Percentiles rank a stretch among this genome's conserved stretches.
phyloP scores from a whole-genome alignment of 768 basidiomycete species.

The Tricholoma furcatifolium region DNA sequence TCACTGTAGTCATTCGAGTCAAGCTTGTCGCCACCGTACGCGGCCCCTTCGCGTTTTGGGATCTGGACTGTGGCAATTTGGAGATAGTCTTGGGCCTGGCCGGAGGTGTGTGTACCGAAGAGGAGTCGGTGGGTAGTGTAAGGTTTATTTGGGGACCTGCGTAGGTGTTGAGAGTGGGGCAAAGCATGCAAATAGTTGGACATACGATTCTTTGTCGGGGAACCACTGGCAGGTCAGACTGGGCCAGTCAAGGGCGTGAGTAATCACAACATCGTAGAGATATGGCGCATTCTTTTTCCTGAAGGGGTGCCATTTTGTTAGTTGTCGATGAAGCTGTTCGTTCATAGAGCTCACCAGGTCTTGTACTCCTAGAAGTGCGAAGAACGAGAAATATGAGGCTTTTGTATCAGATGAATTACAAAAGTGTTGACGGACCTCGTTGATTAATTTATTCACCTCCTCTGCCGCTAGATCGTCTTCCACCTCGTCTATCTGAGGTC shows the following conservation, averaged over 20 bases:
- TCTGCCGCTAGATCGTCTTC: slow-evolving; percentile 82
- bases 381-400: not conserved
- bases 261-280: slow-evolving; percentile 96
- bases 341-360: slow-evolving; percentile 56
- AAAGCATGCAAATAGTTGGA: slow-evolving; percentile 4
- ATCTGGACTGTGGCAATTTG: slow-evolving; percentile 95
- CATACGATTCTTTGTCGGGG: slow-evolving; percentile 93
- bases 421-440: slow-evolving; percentile 57
- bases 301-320: slow-evolving; percentile 10
- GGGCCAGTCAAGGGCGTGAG: slow-evolving; percentile 98
- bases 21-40: slow-evolving; percentile 71
- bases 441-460: slow-evolving; percentile 86
- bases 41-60: slow-evolving; percentile 71
- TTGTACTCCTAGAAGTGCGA: slow-evolving; percentile 67
- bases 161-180: not conserved
- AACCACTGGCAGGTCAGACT: slow-evolving; percentile 99
- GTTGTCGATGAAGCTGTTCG: slow-evolving; percentile 2
- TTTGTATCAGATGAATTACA: not conserved
- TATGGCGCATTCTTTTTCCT: slow-evolving; percentile 99
- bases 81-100: slow-evolving; percentile 90
- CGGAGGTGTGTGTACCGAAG: slow-evolving; percentile 96
- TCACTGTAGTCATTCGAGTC: slow-evolving; percentile 84
- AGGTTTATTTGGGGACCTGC: slow-evolving; percentile 87
- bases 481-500: slow-evolving; percentile 60
- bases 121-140: slow-evolving; percentile 94